A percentile compares a stretch with the other conserved stretches of the same genome.
These are phyloP conservation scores for Xanthoconium separans DNA, from an alignment of 1,284 basidiomycete genomes.

Conservation along the genomic window DNA sequence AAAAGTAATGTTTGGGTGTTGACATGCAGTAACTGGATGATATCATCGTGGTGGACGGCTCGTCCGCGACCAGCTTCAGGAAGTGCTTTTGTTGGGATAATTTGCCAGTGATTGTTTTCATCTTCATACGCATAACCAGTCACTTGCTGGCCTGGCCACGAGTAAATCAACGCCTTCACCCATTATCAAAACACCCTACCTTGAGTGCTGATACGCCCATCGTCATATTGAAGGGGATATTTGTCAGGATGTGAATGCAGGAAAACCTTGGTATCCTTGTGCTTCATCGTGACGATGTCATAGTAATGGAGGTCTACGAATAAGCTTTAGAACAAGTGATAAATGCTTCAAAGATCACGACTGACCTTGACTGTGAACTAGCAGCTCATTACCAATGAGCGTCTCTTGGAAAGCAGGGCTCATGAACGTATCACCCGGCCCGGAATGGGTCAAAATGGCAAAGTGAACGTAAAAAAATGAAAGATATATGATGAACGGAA, in stretches of 20 bases:
- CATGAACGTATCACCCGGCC: conserved; percentile 97
- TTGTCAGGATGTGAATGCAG: conserved; percentile 90
- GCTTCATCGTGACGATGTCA: conserved; percentile 85
- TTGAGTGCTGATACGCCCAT: conserved; percentile 94
- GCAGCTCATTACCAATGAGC: conserved; percentile 86
- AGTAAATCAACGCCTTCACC: not conserved
- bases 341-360: not conserved
- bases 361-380: conserved; percentile 86
- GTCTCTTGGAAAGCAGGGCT: conserved; percentile 98
- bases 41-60: conserved; percentile 85
- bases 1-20: conserved; percentile 82
- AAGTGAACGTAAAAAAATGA: conserved; percentile 98
- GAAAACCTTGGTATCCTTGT: conserved; percentile 92
- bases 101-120: conserved; percentile 94
- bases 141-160: conserved; percentile 83
- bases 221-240: conserved; percentile 95
- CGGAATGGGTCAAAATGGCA: conserved; percentile 84
- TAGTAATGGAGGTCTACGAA: conserved; percentile 86
- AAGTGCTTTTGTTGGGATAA: conserved; percentile 90
- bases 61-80: conserved; percentile 88
- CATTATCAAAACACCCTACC: conserved; percentile 42
- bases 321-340: conserved; percentile 6
- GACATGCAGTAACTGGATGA: conserved; percentile 88
- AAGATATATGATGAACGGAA: conserved; percentile 90
- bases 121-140: conserved; percentile 96